phyloP scores from a whole-genome alignment of 1,284 basidiomycete genomes.

The Grifola frondosa region DNA sequence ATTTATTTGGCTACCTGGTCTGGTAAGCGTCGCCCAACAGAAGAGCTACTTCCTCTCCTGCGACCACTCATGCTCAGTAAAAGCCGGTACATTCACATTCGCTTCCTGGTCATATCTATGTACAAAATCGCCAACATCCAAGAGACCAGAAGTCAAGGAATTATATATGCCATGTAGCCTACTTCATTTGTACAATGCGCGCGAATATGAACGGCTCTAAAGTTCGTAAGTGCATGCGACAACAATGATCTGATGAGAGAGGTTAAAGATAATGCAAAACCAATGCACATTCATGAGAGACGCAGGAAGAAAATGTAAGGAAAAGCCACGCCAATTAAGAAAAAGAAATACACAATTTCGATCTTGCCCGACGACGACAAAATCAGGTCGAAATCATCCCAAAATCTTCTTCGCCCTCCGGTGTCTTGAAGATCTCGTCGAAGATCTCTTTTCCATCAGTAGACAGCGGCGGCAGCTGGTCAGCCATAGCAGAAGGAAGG shows the following conservation, averaged over 20 bases:
- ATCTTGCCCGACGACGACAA: neutral
- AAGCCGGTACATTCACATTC: no score
- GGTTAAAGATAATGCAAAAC: neutral
- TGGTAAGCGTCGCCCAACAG: no score
- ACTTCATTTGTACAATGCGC: conserved; percentile 6
- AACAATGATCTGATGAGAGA: conserved; percentile 5
- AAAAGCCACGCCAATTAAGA: conserved; percentile 2
- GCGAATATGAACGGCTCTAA: conserved; percentile 9
- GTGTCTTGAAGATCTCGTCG: conserved; percentile 61
- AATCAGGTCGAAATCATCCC: conserved; percentile 71
- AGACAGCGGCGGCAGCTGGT: conserved; percentile 60
- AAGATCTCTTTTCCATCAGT: conserved; percentile 76
- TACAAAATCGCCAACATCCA: no score
- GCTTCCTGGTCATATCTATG: no score
- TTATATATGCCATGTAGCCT: conserved; percentile 15
- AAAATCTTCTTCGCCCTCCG: conserved; percentile 58
- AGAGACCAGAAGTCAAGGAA: no score
- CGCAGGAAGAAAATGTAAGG: conserved; percentile 6
- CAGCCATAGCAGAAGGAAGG: conserved; percentile 44
- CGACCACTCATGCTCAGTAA: no score
- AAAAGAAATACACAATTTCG: conserved; percentile 1
- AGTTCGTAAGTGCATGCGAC: conserved; percentile 4
- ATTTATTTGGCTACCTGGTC: no score
- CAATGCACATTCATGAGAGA: neutral
- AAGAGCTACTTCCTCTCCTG: no score